Evolutionary conservation across 2,329 filamentous ascomycete species (phyloP), one percentile per base, ranked within the genome.

Genomic region (Cryphonectria radicalis): DNA sequence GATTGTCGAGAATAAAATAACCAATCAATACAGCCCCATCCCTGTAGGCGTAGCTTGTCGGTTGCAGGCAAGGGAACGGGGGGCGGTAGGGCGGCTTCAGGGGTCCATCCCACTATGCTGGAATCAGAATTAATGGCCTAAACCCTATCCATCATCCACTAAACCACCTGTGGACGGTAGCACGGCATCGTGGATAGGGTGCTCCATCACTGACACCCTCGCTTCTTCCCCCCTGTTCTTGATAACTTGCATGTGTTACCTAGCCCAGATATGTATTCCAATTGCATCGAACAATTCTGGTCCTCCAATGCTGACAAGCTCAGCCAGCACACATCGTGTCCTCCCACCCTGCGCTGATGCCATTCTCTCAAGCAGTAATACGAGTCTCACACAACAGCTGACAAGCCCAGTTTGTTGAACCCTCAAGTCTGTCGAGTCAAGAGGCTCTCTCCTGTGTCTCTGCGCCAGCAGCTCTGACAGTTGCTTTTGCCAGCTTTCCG

Each of bases 251-350:
- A 67, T 72, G 70, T 70, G 69, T 17, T 62, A 69, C 66, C 53
- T 46, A 46, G 17, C 69, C 53, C 43, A 46, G 17, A 28, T 66
- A n/a, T 62, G 57, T 50, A 50, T 35, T 37, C 62, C 69, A 63
- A 50, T 67, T 63, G 66, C 69, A 69, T 64, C 66, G 63, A 11
- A 55, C 63, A 67, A 46, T 43, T 53, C 63, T 64, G 42, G 62
- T 55, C 25, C 14, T 50, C 35, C 25, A 43, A 32, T 42, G 66
- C 63, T 67, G 64, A 67, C 53, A 46, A 66, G 62, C 40, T 65
- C 71, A 69, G 71, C 70, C 37, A 40, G 59, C 42, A 40, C 43
- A 60, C 40, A 66, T 59, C 63, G 69, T 73, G 55, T 67, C 42
- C 43, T 66, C 59, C 68, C 37, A 32, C 40, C 65, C 32, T 66